phyloP scores from a whole-genome alignment of 2,329 filamentous ascomycete genomes.

The Xylariaceae sp. region DNA sequence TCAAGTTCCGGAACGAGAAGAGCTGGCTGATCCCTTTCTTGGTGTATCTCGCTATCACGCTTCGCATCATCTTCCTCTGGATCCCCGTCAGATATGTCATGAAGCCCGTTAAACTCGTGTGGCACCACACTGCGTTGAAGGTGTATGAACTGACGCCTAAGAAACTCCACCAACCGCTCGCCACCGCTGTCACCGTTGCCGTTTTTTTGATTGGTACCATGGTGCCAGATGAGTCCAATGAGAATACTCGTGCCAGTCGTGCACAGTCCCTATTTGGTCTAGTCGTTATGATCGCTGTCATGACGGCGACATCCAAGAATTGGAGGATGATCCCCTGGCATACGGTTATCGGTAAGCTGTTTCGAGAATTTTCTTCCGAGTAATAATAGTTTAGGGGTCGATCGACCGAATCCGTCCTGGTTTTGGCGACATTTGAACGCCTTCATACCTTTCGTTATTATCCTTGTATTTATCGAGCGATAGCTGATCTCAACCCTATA shows the following conservation, averaged over 20 bases:
- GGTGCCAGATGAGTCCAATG: conserved; percentile 67
- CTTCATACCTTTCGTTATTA: neutral
- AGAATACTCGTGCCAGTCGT: conserved; percentile 81
- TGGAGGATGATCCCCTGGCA: conserved; percentile 69
- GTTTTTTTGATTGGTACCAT: conserved; percentile 81
- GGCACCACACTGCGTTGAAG: conserved; percentile 65
- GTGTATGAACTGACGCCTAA: conserved; percentile 66
- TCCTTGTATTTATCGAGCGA: neutral
- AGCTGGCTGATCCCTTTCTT: conserved; percentile 88
- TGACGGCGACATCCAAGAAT: conserved; percentile 74
- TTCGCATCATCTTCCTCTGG: conserved; percentile 76
- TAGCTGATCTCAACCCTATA: conserved; percentile 9
- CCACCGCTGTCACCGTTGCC: conserved; percentile 64
- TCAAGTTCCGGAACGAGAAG: conserved; percentile 68
- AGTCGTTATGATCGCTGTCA: conserved; percentile 65
- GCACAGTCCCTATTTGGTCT: conserved; percentile 82
- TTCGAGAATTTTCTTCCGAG: neutral
- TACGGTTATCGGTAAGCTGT: conserved; percentile 66
- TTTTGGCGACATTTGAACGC: neutral
- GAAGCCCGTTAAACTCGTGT: conserved; percentile 66
- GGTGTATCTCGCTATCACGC: conserved; percentile 72
- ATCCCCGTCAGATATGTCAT: conserved; percentile 69
- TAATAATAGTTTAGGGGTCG: neutral
- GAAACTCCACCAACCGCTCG: conserved; percentile 64
- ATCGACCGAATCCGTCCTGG: too few relatives aligned